phyloP scores from a whole-genome alignment of 2,329 filamentous ascomycete genomes.

The Elsinoe necatrix region DNA sequence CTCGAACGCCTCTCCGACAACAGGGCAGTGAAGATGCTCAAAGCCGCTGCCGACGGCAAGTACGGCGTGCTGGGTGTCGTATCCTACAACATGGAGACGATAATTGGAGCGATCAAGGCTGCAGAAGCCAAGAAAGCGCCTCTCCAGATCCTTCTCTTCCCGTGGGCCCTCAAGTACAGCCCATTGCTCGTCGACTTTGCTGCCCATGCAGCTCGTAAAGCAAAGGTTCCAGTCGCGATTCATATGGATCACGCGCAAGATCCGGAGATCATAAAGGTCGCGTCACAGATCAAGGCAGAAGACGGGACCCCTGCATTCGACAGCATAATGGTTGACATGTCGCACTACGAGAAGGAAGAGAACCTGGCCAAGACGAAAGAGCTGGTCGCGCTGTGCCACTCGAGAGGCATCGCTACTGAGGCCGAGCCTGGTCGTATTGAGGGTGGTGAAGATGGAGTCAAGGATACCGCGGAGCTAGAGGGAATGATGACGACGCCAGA shows the following conservation, averaged over 20 bases:
- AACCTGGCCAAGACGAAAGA: slow-evolving; percentile 58
- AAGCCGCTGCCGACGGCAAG: slow-evolving; percentile 27
- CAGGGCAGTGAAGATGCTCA: slow-evolving; percentile 28
- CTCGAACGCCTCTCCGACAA: slow-evolving; percentile 23
- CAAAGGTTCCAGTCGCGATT: slow-evolving; percentile 37
- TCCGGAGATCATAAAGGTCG: slow-evolving; percentile 35
- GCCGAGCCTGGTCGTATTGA: slow-evolving; percentile 65
- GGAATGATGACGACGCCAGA: slow-evolving; percentile 59
- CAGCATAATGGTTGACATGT: slow-evolving; percentile 72
- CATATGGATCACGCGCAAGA: slow-evolving; percentile 42
- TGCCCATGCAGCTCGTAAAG: slow-evolving; percentile 36
- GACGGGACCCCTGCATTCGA: slow-evolving; percentile 48
- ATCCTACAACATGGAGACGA: slow-evolving; percentile 53
- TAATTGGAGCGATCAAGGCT: slow-evolving; percentile 59
- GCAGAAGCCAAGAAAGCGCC: slow-evolving; percentile 60
- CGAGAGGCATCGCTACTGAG: slow-evolving; percentile 58
- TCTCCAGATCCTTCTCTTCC: slow-evolving; percentile 64
- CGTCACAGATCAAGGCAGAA: slow-evolving; percentile 24
- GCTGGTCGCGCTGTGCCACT: slow-evolving; percentile 55
- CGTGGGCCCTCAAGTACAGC: slow-evolving; percentile 63
- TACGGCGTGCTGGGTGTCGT: slow-evolving; percentile 30
- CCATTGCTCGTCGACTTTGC: slow-evolving; percentile 41
- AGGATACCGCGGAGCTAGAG: slow-evolving; percentile 55
- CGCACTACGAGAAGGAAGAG: slow-evolving; percentile 61
- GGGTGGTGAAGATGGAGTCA: slow-evolving; percentile 65